These are phyloP conservation scores for Saccharomycopsis hybrid DNA, from an alignment of 1,139 yeast genomes.

Conservation along the genomic window DNA sequence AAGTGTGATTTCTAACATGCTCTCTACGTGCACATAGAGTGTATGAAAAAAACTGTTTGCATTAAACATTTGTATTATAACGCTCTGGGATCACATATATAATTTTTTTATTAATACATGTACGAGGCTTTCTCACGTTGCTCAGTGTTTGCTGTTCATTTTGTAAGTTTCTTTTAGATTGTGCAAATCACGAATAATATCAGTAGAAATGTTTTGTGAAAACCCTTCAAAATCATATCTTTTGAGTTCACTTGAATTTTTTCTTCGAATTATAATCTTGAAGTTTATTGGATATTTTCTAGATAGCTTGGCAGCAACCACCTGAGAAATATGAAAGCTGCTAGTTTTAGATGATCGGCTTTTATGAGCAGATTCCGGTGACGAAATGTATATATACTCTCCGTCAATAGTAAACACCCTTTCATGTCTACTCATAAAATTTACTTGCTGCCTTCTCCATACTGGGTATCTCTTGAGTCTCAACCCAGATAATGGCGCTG, in stretches of 20 bases:
- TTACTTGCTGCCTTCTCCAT: constrained; percentile 82
- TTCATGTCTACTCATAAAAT: constrained; percentile 75
- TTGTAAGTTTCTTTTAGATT: constrained; percentile 38
- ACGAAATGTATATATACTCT: constrained; percentile 83
- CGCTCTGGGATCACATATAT: background rate
- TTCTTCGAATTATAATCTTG: constrained; percentile 73
- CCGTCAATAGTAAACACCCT: constrained; percentile 87
- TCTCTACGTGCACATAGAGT: constrained; percentile 40
- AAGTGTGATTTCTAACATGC: constrained; percentile 86
- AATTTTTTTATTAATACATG: too few species aligned
- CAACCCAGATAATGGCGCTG: constrained; percentile 22
- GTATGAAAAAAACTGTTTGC: background rate
- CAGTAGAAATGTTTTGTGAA: constrained; percentile 55
- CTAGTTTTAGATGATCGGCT: constrained; percentile 59
- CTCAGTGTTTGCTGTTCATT: constrained; percentile 27
- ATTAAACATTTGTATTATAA: background rate
- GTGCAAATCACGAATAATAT: constrained; percentile 43
- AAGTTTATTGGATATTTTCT: constrained; percentile 73
- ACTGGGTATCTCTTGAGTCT: constrained; percentile 58
- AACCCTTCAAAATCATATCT: constrained; percentile 84
- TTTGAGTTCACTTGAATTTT: constrained; percentile 51
- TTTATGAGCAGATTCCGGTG: constrained; percentile 48
- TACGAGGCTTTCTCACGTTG: too few species aligned
- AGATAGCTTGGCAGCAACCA: constrained; percentile 70
- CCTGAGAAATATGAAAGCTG: constrained; percentile 80